Evolutionary conservation across 2,329 filamentous ascomycete species (phyloP), one percentile per base, ranked within the genome.

Genomic region (Botrytis elliptica): DNA sequence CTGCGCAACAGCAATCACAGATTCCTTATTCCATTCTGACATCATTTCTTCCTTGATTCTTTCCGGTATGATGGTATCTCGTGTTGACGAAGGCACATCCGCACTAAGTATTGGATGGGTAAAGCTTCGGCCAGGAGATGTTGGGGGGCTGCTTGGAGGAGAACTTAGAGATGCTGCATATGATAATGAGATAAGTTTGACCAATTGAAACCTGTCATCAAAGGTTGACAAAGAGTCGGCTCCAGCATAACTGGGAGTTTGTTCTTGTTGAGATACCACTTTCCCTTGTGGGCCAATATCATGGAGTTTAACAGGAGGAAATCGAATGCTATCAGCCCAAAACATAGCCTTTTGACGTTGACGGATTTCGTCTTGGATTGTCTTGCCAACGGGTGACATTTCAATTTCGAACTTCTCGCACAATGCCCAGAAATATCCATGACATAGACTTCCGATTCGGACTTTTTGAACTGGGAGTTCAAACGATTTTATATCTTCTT

Each of bases 381-480:
- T 89, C 70, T 87, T 87, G 12, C 93, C 94, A 29, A 93, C 86
- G 0, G 86, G 85, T 0, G 92, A 90, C 10, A 86, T 86, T 71
- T 95, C 91, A 75, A 97, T 91, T 64, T 93, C 88, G 75, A 97
- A 95, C 72, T 89, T 91, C 74, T 95, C 91, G 7, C 88, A 90
- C 75, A 98, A 81, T 0, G 89, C 88, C 91, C 93, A 95, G 74
- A 98, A 90, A 82, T 98, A 98, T 14, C 94, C 95, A 79, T 97
- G 93, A 69, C 95, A 93, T 73, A 98, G 84, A 80, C 92, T 94
- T 44, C 93, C 94, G 62, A 97, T 85, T 62, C 93, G 91, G 57
- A 97, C 88, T 80, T 95, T 96, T 44, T 91, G 88, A 60, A 89
- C 82, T 0, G 92, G 89, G 38, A 88, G 87, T 65, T 91, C 89